Conservation (phyloP, 345 rosid genomes). For the Cardamine chenopodiifolia region DNA sequence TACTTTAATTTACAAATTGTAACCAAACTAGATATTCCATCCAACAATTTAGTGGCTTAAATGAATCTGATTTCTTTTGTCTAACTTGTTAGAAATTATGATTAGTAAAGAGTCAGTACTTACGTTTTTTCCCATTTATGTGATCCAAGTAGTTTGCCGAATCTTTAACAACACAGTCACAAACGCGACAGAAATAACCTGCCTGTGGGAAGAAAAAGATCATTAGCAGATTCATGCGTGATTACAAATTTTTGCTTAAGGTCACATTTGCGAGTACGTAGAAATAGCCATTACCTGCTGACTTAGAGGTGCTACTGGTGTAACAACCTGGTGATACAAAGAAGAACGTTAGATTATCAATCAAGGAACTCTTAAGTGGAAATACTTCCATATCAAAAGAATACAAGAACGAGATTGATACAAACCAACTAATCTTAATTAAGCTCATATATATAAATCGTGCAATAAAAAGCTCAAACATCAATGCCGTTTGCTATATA, state of each 20-base stretch:
- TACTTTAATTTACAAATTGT: slow-evolving; percentile 2
- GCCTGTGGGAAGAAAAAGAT: slow-evolving; percentile 58
- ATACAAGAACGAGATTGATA: neutral
- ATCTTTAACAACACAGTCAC: slow-evolving; percentile 98
- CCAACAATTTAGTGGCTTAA: slow-evolving; percentile 9
- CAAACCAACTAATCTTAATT: neutral
- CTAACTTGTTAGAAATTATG: neutral
- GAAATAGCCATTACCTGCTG: slow-evolving; percentile 69
- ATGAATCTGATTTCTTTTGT: neutral
- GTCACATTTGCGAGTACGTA: neutral
- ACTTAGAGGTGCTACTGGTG: slow-evolving; percentile 96
- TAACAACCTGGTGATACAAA: slow-evolving; percentile 73
- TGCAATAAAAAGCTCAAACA: slow-evolving; percentile 11
- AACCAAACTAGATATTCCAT: slow-evolving; percentile 18
- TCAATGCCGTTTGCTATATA: neutral
- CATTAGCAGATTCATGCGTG: slow-evolving; percentile 6
- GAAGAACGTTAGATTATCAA: slow-evolving; percentile 5
- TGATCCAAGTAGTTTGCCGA: slow-evolving; percentile 99
- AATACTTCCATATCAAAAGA: slow-evolving; percentile 3
- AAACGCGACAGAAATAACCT: slow-evolving; percentile 92
- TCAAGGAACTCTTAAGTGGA: neutral
- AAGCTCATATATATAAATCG: neutral
- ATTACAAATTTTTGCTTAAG: neutral
- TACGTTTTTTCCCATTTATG: slow-evolving; percentile 98
- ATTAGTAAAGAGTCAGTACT: slow-evolving; percentile 31